These are phyloP conservation scores for Kodamaea fungicola DNA, from an alignment of 1,139 yeast genomes.

Conservation along the genomic window DNA sequence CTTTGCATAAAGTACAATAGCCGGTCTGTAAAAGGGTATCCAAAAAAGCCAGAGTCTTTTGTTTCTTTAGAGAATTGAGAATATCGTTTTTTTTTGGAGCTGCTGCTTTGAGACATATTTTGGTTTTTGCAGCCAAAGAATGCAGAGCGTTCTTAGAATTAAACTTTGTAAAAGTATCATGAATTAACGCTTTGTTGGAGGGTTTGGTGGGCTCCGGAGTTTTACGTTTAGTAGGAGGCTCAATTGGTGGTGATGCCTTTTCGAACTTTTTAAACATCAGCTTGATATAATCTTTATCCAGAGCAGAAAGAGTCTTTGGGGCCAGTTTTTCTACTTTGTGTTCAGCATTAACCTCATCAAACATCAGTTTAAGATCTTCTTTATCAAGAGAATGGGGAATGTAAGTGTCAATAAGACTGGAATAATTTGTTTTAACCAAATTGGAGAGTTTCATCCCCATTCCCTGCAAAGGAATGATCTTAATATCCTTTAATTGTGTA, in stretches of 20 bases:
- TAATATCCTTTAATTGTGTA: slow-evolving; percentile 10
- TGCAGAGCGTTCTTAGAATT: slow-evolving; percentile 1
- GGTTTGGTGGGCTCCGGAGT: no score
- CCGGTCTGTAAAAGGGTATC: slow-evolving; percentile 17
- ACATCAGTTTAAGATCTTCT: slow-evolving; percentile 17
- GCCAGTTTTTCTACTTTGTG: slow-evolving; percentile 2
- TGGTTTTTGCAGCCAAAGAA: no score
- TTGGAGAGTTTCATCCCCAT: slow-evolving; percentile 52
- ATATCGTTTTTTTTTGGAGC: slow-evolving; percentile 15
- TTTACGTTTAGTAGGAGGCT: no score
- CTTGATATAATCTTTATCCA: slow-evolving; percentile 16
- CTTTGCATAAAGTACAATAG: slow-evolving; percentile 26
- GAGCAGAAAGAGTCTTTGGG: slow-evolving; percentile 3
- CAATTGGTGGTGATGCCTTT: not conserved
- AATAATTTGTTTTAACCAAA: slow-evolving; percentile 43
- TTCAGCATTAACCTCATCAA: slow-evolving; percentile 16
- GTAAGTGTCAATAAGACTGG: slow-evolving; percentile 44
- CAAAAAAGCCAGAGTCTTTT: slow-evolving; percentile 11
- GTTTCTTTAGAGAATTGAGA: slow-evolving; percentile 17
- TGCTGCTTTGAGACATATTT: no score
- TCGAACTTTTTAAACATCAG: slow-evolving; percentile 22
- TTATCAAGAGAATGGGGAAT: slow-evolving; percentile 1
- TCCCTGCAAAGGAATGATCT: slow-evolving; percentile 48
- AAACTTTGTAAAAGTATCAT: slow-evolving; percentile 1
- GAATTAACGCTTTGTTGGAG: not conserved